Evolutionary conservation across 73 alveolate genomes (phyloP), one percentile per base, ranked within the genome.

Genomic region (Tetrahymena borealis): DNA sequence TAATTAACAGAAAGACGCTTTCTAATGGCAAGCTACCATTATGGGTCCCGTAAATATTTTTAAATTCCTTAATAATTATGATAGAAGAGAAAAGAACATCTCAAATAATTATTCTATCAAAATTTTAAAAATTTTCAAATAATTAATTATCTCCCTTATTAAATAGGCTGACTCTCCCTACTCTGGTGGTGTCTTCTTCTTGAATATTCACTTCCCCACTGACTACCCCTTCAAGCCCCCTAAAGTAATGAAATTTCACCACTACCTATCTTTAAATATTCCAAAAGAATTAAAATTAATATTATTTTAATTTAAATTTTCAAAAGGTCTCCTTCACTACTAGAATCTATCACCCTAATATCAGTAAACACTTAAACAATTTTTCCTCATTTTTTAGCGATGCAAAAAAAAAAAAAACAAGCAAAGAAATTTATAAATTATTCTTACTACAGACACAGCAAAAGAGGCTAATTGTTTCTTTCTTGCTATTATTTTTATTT

Each of bases 211-310:
- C 43, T 98, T 97, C 95, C 99, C 98, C 36, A 94, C 97, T 28
- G 99, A 98, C 93, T 98, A 96, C 93, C 99, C 99, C 36, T 98
- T 98, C 97, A 97, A 97, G 94, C 99, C 99, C 32, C 99, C 99
- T 36, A 98, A 93, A 93, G 94, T 94, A 78, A 94, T n/a, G n/a
- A 40, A 32, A 42, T 33, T 35, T 15, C 24, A 5, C 33, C 15
- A 24, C n/a, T 12, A 32, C 3, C 5, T 5, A 13, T 7, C 91
- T 33, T 32, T 90, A 0, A 32, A 35, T 90, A 33, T 32, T 16
- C 31, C 43, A 36, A 79, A 8, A 33, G 28, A n/a, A n/a, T n/a
- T n/a, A n/a, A n/a, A n/a, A n/a, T 33, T 90, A 32, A 78, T 39
- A 90, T 39, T 0, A 11, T 90, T 41, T 90, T 90, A 35, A 78